Evolutionary conservation across 345 rosid genomes (phyloP), one percentile per base, ranked within the genome.

Genomic region (Sonneratia caseolaris): DNA sequence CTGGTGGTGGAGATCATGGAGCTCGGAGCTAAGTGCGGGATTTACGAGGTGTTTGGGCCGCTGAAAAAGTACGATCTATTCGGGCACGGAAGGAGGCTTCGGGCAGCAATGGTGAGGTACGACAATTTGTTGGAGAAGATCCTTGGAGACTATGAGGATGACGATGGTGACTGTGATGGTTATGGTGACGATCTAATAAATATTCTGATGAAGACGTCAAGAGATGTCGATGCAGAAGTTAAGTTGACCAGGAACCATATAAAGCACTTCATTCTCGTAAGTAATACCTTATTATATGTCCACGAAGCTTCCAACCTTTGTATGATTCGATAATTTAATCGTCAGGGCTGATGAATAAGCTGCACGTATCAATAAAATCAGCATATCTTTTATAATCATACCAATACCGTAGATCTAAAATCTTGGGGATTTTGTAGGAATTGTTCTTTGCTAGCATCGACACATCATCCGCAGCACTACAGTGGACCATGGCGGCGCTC

Each of bases 211-310:
- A 80, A 85, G 47, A 79, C 72, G 0, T 75, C 76, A 51, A 80
- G 43, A 42, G 86, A 88, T 65, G 81, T 84, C 3, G 70, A 70
- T 16, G 84, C 89, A 53, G 89, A 88, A 73, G 43, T 86, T 38
- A 84, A 78, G 82, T 56, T 88, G 7, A 80, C 96, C 13, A 84
- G 74, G 73, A 76, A 81, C 0, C 87, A 88, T 32, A 86, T 88
- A 78, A 91, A 91, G 68, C 84, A 89, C 67, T 90, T 88, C 81
- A 48, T 86, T 22, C 78, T 88, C 64, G 95, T 86, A 78, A 74
- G 85, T 65, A 71, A 27, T 40, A 27, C 22, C 18, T 48, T 48
- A 48, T 10, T 10, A 48, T 48, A 40, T 8, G 9, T 40, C 9
- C 7, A 8, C 0, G 9, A 40, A 40, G 43, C 5, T 40, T 40